Evolutionary conservation across 129 eudicot genomes (phyloP), one percentile per base, ranked within the genome.

Genomic region (Artemisia annua): DNA sequence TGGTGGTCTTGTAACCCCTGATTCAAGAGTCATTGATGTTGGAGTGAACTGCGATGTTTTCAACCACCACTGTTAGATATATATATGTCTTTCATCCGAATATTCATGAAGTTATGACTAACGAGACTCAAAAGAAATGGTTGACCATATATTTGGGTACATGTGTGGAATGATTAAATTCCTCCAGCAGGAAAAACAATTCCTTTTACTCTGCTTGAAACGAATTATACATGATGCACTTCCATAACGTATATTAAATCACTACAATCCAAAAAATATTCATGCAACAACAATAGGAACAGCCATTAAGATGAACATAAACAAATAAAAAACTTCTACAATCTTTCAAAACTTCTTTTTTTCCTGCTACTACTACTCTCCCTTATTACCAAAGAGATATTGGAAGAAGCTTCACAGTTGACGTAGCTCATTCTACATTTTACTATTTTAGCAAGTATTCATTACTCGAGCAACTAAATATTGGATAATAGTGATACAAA

Each of bases 1-100:
- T 5, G 99, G 99, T 66, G 99, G 97, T 78, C 96, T 87, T 64
- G 99, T 94, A 71, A 85, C 84, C 48, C 97, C 97, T 4, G 96
- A 77, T 46, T 90, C 99, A 78, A 94, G 93, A 75, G 89, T 90
- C 84, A 94, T 70, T 28, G 91, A 79, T 58, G 93, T 83, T 48
- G 99, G 99, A n/a, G 77, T 83, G 75, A 90, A 94, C 99, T 94
- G 91, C 85, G 82, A 62, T 6, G 64, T 63, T 53, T 73, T 63
- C 72, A 54, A 59, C 35, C 73, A 59, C 35, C 73, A 78, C 66
- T 30, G 68, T 48, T 63, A 69, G 28, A 12, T 39, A 74, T 60
- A 73, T 59, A 5, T n/a, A 48, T 35, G 57, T 48, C 50, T 79
- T 66, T n/a, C 32, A 66, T 65, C 73, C 5, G 20, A 72, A 43